Conservation (phyloP, 345 rosid genomes). For the Noccaea caerulescens region DNA sequence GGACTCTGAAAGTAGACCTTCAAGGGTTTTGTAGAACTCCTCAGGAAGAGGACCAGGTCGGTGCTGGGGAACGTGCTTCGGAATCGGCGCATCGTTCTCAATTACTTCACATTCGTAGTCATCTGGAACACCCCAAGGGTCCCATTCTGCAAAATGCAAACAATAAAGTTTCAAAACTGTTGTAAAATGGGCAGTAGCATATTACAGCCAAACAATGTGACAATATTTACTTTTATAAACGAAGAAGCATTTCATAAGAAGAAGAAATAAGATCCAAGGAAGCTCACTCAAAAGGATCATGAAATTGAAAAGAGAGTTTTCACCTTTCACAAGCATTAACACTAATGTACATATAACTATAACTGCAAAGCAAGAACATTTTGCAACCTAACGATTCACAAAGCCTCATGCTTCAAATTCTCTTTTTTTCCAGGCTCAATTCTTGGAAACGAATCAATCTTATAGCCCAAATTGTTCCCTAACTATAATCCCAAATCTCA, state of each 20-base stretch:
- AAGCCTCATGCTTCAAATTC: constrained; percentile 25
- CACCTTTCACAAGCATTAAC: not conserved
- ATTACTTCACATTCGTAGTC: constrained; percentile 92
- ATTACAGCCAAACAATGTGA: constrained; percentile 5
- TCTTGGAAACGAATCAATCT: not conserved
- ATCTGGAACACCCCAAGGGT: constrained; percentile 97
- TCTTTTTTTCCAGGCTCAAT: not conserved
- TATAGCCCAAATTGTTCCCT: not conserved
- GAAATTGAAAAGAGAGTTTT: not conserved
- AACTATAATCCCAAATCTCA: constrained; percentile 12
- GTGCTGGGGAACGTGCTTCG: constrained; percentile 92
- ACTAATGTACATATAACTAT: constrained; percentile 6
- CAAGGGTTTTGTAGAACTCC: constrained; percentile 80
- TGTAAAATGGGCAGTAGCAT: not conserved
- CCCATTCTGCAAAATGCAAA: constrained; percentile 73
- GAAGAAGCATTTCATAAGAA: not conserved
- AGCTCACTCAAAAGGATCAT: constrained; percentile 3
- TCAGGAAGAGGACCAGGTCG: constrained; percentile 95
- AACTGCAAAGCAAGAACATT: constrained; percentile 19
- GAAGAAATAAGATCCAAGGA: not conserved
- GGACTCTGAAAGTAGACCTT: constrained; percentile 48
- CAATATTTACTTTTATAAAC: not conserved
- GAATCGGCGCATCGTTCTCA: constrained; percentile 87
- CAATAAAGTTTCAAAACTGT: not conserved
- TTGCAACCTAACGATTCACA: not conserved